These are phyloP conservation scores for Candida sanyiensis DNA, from an alignment of 805 yeast genomes.

Conservation along the genomic window DNA sequence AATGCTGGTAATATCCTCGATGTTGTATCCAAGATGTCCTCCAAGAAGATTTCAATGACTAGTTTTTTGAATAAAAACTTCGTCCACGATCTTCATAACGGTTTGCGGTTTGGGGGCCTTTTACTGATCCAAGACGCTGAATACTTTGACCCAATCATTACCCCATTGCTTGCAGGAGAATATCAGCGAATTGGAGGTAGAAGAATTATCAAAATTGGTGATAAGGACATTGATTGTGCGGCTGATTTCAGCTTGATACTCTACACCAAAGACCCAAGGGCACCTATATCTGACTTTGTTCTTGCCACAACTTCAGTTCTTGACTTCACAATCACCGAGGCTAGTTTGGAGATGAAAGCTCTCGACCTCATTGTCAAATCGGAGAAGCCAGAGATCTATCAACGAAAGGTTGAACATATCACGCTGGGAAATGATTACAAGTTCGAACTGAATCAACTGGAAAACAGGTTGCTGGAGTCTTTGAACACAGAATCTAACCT, in stretches of 20 bases:
- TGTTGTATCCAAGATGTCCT: slow-evolving; percentile 31
- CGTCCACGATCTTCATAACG: slow-evolving; percentile 66
- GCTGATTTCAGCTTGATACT: slow-evolving; percentile 55
- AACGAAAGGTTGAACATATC: slow-evolving; percentile 46
- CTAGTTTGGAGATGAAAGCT: slow-evolving; percentile 58
- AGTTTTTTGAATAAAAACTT: slow-evolving; percentile 70
- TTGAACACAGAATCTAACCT: slow-evolving; percentile 57
- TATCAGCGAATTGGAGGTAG: slow-evolving; percentile 66
- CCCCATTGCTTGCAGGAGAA: slow-evolving; percentile 57
- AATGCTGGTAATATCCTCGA: slow-evolving; percentile 49
- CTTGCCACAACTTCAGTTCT: slow-evolving; percentile 55
- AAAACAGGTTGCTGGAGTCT: slow-evolving; percentile 49
- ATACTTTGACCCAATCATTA: slow-evolving; percentile 66
- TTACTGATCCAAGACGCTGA: slow-evolving; percentile 78
- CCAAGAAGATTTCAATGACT: slow-evolving; percentile 42
- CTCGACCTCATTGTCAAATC: slow-evolving; percentile 48
- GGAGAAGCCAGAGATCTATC: slow-evolving; percentile 63
- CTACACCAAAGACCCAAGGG: slow-evolving; percentile 52
- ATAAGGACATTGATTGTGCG: slow-evolving; percentile 60
- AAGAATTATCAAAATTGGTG: slow-evolving; percentile 52
- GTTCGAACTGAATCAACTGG: slow-evolving; percentile 48
- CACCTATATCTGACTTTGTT: slow-evolving; percentile 47
- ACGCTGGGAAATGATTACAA: slow-evolving; percentile 56
- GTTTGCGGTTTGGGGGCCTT: slow-evolving; percentile 76
- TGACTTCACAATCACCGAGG: slow-evolving; percentile 68